A percentile compares a stretch with the other conserved stretches of the same genome.
Evolutionary conservation across 169 alveolate species (phyloP).

Genomic region (Sarcocystis neurona): DNA sequence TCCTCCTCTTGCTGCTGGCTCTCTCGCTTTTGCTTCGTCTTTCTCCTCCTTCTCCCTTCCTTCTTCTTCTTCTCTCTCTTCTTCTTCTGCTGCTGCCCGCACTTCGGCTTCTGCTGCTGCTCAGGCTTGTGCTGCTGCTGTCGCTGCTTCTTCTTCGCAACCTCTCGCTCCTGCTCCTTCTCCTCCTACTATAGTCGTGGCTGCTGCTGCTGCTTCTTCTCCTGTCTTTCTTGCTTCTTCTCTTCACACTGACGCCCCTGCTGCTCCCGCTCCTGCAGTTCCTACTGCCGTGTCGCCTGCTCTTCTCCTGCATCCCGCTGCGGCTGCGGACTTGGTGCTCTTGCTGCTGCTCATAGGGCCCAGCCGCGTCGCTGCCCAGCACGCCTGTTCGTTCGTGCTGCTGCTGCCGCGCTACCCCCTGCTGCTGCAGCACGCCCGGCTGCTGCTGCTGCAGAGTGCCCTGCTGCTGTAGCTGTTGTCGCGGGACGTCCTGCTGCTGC

Average conservation of each 20-base stretch:
- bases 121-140: no score
- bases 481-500: slow-evolving; percentile 11
- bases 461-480: slow-evolving; percentile 1
- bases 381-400: background rate
- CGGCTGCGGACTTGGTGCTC: background rate
- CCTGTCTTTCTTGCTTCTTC: background rate
- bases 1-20: background rate
- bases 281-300: slow-evolving; percentile 6
- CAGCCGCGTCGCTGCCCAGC: background rate
- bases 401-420: background rate
- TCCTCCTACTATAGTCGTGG: slow-evolving; percentile 1
- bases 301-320: background rate
- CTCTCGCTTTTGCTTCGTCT: background rate
- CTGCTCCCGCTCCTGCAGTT: slow-evolving; percentile 17
- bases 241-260: no score
- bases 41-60: no score
- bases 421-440: background rate
- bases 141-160: no score
- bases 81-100: no score
- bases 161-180: background rate
- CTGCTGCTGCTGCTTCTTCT: background rate
- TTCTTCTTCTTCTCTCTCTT: no score
- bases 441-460: slow-evolving; percentile 1
- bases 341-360: slow-evolving; percentile 19
- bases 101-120: no score